Evolutionary conservation across 108 stramenopile species (phyloP).

Genomic region (Cylindrotheca fusiformis): DNA sequence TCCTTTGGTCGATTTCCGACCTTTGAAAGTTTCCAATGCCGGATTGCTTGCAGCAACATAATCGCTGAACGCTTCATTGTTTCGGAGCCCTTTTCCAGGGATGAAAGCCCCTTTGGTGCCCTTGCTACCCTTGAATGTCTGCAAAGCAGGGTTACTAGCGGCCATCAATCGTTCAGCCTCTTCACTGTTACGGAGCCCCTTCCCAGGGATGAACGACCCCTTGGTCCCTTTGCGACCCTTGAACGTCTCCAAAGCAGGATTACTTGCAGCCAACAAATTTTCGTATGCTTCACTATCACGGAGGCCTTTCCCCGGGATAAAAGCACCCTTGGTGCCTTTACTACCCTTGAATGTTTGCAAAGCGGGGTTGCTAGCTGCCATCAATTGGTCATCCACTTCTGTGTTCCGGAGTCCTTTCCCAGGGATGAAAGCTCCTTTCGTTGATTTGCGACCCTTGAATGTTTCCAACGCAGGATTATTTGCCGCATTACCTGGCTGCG

Average conservation of each 20-base stretch:
- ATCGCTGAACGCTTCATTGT: constrained; percentile 39
- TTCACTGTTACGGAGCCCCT: constrained; percentile 34
- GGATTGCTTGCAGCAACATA: constrained; percentile 44
- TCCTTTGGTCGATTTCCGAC: constrained; percentile 27
- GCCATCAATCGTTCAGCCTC: constrained; percentile 40
- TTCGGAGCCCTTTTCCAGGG: constrained; percentile 48
- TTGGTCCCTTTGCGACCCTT: constrained; percentile 24
- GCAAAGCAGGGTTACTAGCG: constrained; percentile 36
- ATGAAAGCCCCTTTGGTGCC: constrained; percentile 39
- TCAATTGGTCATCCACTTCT: constrained; percentile 28
- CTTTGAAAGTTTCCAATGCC: constrained; percentile 38
- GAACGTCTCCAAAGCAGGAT: constrained; percentile 38
- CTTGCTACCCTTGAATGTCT: constrained; percentile 43
- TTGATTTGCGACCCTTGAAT: constrained; percentile 32
- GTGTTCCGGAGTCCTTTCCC: constrained; percentile 45
- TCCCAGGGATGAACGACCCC: constrained; percentile 47
- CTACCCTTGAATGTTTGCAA: constrained; percentile 41
- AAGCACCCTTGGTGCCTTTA: constrained; percentile 30
- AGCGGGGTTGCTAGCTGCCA: constrained; percentile 44
- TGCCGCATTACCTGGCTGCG: constrained; percentile 10
- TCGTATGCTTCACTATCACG: constrained; percentile 27
- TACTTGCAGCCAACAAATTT: constrained; percentile 20
- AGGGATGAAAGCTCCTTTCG: constrained; percentile 38
- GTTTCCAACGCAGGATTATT: constrained; percentile 46
- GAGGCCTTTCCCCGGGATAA: constrained; percentile 53